phyloP scores from a whole-genome alignment of 2,329 filamentous ascomycete genomes.

The Colletotrichum sp. region DNA sequence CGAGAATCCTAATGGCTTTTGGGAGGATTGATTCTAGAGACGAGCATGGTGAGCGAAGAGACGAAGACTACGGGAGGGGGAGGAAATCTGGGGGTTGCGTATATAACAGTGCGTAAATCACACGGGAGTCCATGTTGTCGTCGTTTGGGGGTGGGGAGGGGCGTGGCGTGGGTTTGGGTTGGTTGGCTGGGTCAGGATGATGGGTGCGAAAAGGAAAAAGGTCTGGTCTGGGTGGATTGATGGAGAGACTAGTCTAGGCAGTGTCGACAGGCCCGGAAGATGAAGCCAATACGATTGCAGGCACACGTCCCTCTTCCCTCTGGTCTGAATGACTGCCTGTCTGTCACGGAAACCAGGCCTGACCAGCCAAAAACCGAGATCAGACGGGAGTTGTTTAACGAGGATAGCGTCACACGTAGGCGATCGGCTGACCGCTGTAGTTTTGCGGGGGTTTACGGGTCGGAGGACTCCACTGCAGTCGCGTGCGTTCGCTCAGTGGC shows the following conservation, averaged over 20 bases:
- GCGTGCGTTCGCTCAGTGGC: neutral
- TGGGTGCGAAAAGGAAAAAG: neutral
- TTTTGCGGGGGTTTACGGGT: neutral
- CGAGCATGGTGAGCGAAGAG: neutral
- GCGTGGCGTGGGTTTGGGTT: neutral
- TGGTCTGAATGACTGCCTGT: neutral
- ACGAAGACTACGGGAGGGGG: neutral
- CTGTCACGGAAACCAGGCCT: neutral
- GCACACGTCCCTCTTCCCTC: neutral
- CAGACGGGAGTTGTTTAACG: neutral
- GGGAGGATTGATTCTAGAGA: neutral
- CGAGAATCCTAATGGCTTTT: neutral
- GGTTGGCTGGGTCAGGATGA: neutral
- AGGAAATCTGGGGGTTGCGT: neutral
- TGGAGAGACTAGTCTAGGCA: neutral
- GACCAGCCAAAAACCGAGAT: neutral
- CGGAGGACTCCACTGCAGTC: neutral
- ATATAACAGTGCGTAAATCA: neutral
- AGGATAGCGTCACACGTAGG: neutral
- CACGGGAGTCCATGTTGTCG: neutral
- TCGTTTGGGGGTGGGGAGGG: neutral
- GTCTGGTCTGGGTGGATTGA: neutral
- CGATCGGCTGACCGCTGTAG: neutral
- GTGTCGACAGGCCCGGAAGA: neutral
- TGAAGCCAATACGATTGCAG: neutral